Evolutionary conservation across 2,329 filamentous ascomycete genomes (phyloP), one percentile per base, ranked within the genome.

Genomic region (Epichloe aotearoae): DNA sequence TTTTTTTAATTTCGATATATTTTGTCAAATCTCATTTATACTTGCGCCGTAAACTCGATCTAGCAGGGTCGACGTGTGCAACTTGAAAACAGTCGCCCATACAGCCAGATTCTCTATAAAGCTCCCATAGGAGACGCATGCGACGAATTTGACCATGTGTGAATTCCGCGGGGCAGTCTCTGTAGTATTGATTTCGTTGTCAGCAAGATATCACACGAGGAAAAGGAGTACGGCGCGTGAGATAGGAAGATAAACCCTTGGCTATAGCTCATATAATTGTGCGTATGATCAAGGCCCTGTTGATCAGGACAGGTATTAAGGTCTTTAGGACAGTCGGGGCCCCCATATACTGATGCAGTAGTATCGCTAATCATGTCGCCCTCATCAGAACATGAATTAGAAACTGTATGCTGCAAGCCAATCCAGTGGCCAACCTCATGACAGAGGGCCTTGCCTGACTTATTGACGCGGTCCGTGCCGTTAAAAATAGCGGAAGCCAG

Each of bases 351-450:
- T 69, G 61, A 26, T 26, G 67, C 62, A 20, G 70, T 68, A 19
- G 70, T 73, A 52, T 73, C 70, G 50, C 59, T 55, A 20, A 73
- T 59, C 37, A 54, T 59, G 56, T 74, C 72, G 36, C 69, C 69
- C 38, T 46, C 49, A 6, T 62, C 58, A 15, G n/a, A 55, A 56
- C 67, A 67, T 53, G 66, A 69, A 41, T 67, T 70, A 53, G 73
- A 58, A 60, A 75, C 75, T 44, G 71, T 73, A 61, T 75, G 72
- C 57, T 64, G 66, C 23, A 75, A 66, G 48, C 72, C 71, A 49
- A 74, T 59, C 71, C 72, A 75, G 63, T 75, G 72, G n/a, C 72
- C 72, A 42, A 70, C 61, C 60, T 75, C 72, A 62, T 74, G 71
- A 37, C 57, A 59, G 33, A 55, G 57, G 3, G 63, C 62, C 56